Conservation (phyloP, 768 basidiomycete genomes). For the Pleurotus platypus region DNA sequence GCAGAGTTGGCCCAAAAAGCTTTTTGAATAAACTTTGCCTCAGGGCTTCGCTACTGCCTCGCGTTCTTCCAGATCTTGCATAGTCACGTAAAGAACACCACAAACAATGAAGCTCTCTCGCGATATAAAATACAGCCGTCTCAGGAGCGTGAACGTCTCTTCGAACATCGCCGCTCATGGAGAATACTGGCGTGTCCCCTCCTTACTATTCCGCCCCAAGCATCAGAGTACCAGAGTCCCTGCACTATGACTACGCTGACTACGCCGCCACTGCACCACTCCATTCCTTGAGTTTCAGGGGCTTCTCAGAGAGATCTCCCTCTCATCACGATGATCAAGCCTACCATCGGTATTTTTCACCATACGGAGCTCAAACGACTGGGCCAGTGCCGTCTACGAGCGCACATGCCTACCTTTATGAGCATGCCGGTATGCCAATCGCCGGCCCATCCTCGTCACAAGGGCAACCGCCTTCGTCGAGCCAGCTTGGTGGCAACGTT, state of each 20-base stretch:
- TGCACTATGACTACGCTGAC: neutral
- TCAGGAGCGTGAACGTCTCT: neutral
- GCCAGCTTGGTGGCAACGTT: slow-evolving; percentile 16
- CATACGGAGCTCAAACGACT: slow-evolving; percentile 33
- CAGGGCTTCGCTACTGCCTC: slow-evolving; percentile 4
- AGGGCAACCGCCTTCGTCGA: neutral
- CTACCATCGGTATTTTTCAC: slow-evolving; percentile 34
- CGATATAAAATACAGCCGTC: slow-evolving; percentile 3
- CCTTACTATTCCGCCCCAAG: neutral
- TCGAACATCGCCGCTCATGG: slow-evolving; percentile 4
- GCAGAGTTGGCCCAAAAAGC: too few species aligned
- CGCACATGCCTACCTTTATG: slow-evolving; percentile 27
- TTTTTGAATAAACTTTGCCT: neutral
- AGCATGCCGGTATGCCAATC: slow-evolving; percentile 36
- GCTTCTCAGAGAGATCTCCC: slow-evolving; percentile 54
- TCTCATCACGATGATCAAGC: slow-evolving; percentile 39
- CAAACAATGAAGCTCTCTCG: neutral
- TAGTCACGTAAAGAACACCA: neutral
- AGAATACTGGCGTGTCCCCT: neutral
- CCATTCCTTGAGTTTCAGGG: slow-evolving; percentile 21
- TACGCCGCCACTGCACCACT: slow-evolving; percentile 1
- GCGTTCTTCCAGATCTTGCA: neutral
- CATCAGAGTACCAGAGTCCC: neutral
- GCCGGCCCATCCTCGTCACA: slow-evolving; percentile 26
- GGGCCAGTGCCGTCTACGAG: slow-evolving; percentile 27